Base-by-base conservation (phyloP, 352 stramenopile species). In the Peronospora tabacina region DNA sequence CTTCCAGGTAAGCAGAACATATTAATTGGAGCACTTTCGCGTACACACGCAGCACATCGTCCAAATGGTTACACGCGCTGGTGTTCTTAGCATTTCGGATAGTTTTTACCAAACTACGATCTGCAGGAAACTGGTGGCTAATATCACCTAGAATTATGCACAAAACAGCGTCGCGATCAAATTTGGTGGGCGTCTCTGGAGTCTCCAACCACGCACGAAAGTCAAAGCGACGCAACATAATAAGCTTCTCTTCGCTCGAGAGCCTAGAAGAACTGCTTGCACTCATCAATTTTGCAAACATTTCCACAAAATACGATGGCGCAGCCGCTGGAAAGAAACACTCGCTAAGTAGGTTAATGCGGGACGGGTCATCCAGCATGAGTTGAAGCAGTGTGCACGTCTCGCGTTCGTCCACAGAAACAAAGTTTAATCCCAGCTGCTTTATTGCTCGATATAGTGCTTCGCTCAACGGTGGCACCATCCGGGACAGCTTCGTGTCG, bases 281-380 rank as follows among this genome's bases (percentile, higher is more conserved):
- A 58, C 75, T 90, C 81, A 92, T 87, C 12, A 94, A 49, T 49
- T 77, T 94, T 0, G 81, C 84, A 55, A 94, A 94, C 76, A 92
- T 90, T 45, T 92, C 78, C 7, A 92, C 83, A 48, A 92, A 94
- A 16, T 72, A 67, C 5, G 72, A 72, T 7, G 81, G 79, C 1
- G 81, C 81, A 5, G 75, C 68, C 11, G 81, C 75, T 2, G 83
- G 83, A 17, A 70, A 85, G 57, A 94, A 94, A 40, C 83, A 94
- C 28, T 91, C 81, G 32, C 73, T 86, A 0, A 94, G 61, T 26
- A 92, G 53, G 10, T 72, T 84, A 33, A 94, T 90, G 3, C 83
- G 69, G 1, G 78, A 86, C 5, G 78, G 72, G 22, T 94, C 83
- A 43, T 94, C 79, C 0, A 94, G 66, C 83, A 94, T 92, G 1